phyloP scores from a whole-genome alignment of 2,329 filamentous ascomycete species.

The Venturia carpophila region DNA sequence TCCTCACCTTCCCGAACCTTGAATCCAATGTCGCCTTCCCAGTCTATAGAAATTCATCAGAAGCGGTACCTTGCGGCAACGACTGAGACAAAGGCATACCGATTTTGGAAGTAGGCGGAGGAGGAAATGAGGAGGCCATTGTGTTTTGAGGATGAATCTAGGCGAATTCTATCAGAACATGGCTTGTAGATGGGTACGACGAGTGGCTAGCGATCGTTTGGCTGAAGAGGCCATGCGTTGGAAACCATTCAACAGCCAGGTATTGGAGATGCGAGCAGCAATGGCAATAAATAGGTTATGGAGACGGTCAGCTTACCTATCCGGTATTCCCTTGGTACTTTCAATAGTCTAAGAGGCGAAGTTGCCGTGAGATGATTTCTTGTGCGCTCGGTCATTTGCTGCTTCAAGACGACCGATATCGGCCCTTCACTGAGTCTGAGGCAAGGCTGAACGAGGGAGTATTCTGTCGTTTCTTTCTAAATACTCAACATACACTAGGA shows the following conservation, averaged over 20 bases:
- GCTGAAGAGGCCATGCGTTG: not conserved
- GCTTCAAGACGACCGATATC: not conserved
- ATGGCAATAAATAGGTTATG: not conserved
- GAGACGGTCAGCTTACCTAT: not conserved
- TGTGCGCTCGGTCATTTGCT: not conserved
- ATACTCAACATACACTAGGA: not conserved
- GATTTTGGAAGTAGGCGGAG: slow-evolving; percentile 19
- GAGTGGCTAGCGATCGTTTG: not conserved
- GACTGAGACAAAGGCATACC: slow-evolving; percentile 9
- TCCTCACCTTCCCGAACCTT: slow-evolving; percentile 19
- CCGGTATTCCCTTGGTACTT: not conserved
- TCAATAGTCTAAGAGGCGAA: no score
- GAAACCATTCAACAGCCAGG: not conserved
- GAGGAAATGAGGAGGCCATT: slow-evolving; percentile 19
- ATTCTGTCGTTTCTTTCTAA: no score
- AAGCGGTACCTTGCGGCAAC: not conserved
- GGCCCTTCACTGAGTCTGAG: not conserved
- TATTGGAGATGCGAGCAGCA: not conserved
- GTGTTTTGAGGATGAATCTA: not conserved
- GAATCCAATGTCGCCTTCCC: slow-evolving; percentile 19
- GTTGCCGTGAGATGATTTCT: not conserved
- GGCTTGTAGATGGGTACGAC: not conserved
- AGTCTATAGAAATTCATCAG: slow-evolving; percentile 15
- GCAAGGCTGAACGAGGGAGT: not conserved
- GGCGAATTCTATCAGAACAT: not conserved